Conservation (phyloP, 2,329 filamentous ascomycete species). For the Lasiodiplodia gonubiensis region DNA sequence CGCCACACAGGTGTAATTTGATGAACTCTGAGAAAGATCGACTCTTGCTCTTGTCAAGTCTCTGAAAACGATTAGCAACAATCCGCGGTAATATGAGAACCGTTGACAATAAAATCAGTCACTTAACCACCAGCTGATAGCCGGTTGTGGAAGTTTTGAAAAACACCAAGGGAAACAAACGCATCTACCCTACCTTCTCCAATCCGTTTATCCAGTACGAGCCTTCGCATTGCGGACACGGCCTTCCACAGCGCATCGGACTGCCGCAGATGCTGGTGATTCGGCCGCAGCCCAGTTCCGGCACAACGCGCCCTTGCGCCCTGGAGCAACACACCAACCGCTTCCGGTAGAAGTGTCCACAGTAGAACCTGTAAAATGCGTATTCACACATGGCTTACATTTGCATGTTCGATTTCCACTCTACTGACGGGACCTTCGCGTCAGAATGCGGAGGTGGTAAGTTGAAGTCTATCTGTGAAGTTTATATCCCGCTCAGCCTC, state of each 20-base stretch:
- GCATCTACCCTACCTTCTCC: neutral
- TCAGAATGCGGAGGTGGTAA: neutral
- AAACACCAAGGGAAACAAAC: neutral
- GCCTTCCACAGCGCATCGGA: neutral
- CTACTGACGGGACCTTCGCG: neutral
- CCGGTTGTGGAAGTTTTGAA: neutral
- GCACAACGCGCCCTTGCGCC: neutral
- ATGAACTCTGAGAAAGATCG: neutral
- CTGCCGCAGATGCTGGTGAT: neutral
- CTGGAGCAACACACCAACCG: neutral
- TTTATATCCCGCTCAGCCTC: neutral
- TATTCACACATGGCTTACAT: conserved; percentile 12
- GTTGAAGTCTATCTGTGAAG: neutral
- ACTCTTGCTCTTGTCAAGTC: neutral
- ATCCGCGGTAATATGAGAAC: too few species aligned
- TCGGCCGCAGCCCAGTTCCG: neutral
- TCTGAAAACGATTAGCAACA: neutral
- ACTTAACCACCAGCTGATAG: neutral
- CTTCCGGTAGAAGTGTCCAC: conserved; percentile 4
- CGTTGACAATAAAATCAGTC: neutral
- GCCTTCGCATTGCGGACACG: conserved; percentile 1
- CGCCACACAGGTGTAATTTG: neutral
- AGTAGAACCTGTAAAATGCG: neutral
- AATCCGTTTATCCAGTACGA: neutral
- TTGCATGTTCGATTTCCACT: neutral